phyloP scores from a whole-genome alignment of 1,139 yeast species.

The Taphrina betulina region DNA sequence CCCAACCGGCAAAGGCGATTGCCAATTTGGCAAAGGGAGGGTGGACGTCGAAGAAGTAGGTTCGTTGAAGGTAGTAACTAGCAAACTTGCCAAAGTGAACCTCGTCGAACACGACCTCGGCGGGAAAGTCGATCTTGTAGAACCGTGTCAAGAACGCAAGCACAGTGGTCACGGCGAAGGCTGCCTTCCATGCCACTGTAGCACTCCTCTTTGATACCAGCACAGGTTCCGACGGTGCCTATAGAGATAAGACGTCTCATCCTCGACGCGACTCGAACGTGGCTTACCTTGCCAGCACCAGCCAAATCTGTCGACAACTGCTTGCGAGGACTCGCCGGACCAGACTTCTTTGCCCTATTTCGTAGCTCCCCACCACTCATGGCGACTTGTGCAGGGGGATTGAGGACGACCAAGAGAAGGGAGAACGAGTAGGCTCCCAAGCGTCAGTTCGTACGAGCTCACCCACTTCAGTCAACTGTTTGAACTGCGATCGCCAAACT shows the following conservation, averaged over 20 bases:
- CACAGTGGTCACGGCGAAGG: constrained; percentile 53
- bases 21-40: constrained; percentile 96
- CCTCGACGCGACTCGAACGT: background rate
- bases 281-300: background rate
- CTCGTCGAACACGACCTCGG: constrained; percentile 93
- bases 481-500: no score
- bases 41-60: constrained; percentile 91
- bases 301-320: background rate
- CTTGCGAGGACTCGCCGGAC: background rate
- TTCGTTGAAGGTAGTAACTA: constrained; percentile 61
- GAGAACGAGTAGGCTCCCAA: no score
- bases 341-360: constrained; percentile 3
- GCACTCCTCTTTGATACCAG: background rate
- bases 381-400: no score
- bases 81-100: constrained; percentile 98
- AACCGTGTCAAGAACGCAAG: constrained; percentile 73
- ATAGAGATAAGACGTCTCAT: background rate
- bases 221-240: background rate
- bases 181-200: constrained; percentile 13
- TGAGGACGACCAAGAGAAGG: no score
- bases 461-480: no score
- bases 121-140: constrained; percentile 66
- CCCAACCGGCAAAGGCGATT: constrained; percentile 85
- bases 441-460: no score
- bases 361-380: constrained; percentile 21